Percentiles rank a stretch among this genome's conserved stretches.
Conservation (phyloP, 148 eudicot genomes). For the Rhododendron mucronatum region DNA sequence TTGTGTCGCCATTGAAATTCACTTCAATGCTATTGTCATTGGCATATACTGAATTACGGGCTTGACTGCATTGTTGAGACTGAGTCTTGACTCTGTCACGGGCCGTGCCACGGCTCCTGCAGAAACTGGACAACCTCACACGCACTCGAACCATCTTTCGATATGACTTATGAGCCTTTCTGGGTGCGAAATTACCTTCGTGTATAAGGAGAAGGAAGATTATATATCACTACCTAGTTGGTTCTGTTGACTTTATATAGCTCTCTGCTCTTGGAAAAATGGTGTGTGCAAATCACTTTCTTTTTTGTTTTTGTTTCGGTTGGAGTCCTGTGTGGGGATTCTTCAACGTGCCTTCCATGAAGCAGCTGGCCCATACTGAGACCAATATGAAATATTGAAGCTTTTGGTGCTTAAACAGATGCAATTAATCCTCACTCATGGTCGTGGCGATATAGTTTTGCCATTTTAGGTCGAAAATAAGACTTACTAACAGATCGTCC, state of each 20-base stretch:
- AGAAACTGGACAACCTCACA: slow-evolving; percentile 32
- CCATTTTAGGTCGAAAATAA: background rate
- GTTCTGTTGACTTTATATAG: slow-evolving; percentile 14
- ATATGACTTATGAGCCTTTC: background rate
- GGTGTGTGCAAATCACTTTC: slow-evolving; percentile 5
- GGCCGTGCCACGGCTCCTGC: slow-evolving; percentile 31
- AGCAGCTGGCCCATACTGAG: background rate
- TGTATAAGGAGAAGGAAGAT: background rate
- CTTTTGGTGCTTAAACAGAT: background rate
- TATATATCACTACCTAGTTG: background rate
- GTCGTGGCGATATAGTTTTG: background rate
- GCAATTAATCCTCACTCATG: background rate
- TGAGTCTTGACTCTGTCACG: slow-evolving; percentile 45
- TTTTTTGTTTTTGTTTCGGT: slow-evolving; percentile 16
- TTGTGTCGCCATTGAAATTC: slow-evolving; percentile 27
- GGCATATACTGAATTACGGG: slow-evolving; percentile 32
- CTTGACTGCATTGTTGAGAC: slow-evolving; percentile 36
- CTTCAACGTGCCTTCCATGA: background rate
- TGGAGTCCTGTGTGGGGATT: background rate
- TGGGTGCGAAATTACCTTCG: background rate
- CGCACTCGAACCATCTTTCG: slow-evolving; percentile 8
- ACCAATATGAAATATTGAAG: background rate
- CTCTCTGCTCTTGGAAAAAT: background rate
- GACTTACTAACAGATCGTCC: too few species aligned
- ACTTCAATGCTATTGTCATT: slow-evolving; percentile 30